Percentiles rank a stretch among this genome's conserved stretches.
These are phyloP conservation scores for Leccinum longicurvipes DNA, from an alignment of 768 basidiomycete species.

Conservation along the genomic window DNA sequence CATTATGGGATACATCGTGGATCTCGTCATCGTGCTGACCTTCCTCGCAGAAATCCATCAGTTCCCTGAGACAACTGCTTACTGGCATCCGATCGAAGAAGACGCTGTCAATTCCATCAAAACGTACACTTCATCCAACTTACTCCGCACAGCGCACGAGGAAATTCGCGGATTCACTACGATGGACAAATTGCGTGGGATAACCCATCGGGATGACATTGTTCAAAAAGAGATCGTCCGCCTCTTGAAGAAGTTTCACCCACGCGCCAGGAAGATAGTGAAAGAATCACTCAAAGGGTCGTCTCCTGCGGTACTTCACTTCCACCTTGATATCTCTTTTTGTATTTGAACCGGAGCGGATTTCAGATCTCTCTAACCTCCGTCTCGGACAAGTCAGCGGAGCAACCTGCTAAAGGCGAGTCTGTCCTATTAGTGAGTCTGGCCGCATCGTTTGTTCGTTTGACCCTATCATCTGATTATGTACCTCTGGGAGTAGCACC, in stretches of 20 bases:
- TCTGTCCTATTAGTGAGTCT: not conserved
- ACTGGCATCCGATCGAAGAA: not conserved
- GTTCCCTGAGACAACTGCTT: not conserved
- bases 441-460: not conserved
- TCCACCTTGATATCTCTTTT: not conserved
- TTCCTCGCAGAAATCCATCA: conserved; percentile 2
- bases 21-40: not conserved
- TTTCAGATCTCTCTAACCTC: not conserved
- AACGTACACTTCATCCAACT: not conserved
- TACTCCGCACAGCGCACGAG: not conserved
- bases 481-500: not conserved
- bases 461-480: not conserved
- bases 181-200: not conserved
- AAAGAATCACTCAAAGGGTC: not conserved
- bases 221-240: not conserved
- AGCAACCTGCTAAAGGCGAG: not conserved
- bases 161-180: not conserved
- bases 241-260: conserved; percentile 1
- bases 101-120: conserved; percentile 3
- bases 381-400: not conserved
- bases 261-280: not conserved
- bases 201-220: not conserved
- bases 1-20: conserved; percentile 5
- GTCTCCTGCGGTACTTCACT: not conserved
- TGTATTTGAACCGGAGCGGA: not conserved